These are phyloP conservation scores for Cucumis sativus DNA, from an alignment of 306 rosid species.

Conservation along the genomic window DNA sequence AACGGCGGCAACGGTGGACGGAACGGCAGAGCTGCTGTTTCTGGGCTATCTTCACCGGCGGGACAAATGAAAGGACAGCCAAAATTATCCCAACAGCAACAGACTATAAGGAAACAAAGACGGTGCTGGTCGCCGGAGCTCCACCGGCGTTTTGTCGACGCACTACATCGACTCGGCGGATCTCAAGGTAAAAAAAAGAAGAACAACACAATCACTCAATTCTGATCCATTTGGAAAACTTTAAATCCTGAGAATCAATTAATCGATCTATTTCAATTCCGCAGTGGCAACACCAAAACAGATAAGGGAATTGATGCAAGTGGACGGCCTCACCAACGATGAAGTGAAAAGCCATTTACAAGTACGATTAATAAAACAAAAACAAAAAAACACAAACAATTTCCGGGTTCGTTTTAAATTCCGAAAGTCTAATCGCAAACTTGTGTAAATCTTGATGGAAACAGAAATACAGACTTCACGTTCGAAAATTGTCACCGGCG, in stretches of 20 bases:
- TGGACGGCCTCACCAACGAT: slow-evolving; percentile 81
- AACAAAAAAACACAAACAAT: not conserved
- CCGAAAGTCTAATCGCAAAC: not conserved
- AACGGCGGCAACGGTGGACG: slow-evolving; percentile 9
- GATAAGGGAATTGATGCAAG: slow-evolving; percentile 80
- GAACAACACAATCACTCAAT: not conserved
- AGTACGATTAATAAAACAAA: slow-evolving; percentile 20
- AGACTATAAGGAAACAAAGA: slow-evolving; percentile 52
- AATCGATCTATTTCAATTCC: not conserved
- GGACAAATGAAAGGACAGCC: slow-evolving; percentile 22
- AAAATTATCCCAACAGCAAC: slow-evolving; percentile 29
- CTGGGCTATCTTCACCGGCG: slow-evolving; percentile 27
- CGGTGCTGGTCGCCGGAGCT: slow-evolving; percentile 89
- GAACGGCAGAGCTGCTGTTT: slow-evolving; percentile 26
- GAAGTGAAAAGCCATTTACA: slow-evolving; percentile 97
- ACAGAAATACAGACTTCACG: slow-evolving; percentile 90
- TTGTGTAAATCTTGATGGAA: not conserved
- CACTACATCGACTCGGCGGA: slow-evolving; percentile 78
- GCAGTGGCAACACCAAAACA: slow-evolving; percentile 95
- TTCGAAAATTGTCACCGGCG: slow-evolving; percentile 32
- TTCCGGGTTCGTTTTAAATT: not conserved
- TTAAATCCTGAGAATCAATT: not conserved
- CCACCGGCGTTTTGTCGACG: slow-evolving; percentile 63
- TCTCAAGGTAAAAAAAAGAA: slow-evolving; percentile 37
- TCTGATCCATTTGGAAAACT: not conserved